Percentiles rank a stretch among this genome's conserved stretches.
Evolutionary conservation across 1,284 basidiomycete genomes (phyloP).

Genomic region (Sanghuangporus sanghuang): DNA sequence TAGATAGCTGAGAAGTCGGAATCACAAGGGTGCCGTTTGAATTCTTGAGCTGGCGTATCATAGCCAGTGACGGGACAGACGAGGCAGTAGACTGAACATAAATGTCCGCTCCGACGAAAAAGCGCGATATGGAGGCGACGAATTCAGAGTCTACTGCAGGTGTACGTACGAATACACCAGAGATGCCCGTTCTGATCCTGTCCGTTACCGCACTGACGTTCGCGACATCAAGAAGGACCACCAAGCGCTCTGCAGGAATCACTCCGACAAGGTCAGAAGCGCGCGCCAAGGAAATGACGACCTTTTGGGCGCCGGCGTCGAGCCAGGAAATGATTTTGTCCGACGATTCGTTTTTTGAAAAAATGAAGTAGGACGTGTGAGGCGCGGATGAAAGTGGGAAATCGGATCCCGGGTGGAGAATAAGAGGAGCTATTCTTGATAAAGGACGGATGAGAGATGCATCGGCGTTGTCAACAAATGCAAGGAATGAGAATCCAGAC

Average conservation of each 20-base stretch:
- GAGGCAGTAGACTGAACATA: slow-evolving; percentile 52
- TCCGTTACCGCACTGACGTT: slow-evolving; percentile 73
- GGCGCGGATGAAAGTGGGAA: slow-evolving; percentile 18
- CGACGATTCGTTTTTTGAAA: slow-evolving; percentile 49
- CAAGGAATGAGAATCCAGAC: slow-evolving; percentile 5
- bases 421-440: slow-evolving; percentile 11
- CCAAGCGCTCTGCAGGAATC: slow-evolving; percentile 68
- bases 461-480: slow-evolving; percentile 9
- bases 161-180: slow-evolving; percentile 74
- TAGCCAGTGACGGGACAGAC: slow-evolving; percentile 43
- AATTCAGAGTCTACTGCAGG: slow-evolving; percentile 61
- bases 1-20: slow-evolving; percentile 67
- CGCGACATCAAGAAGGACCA: slow-evolving; percentile 69
- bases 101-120: slow-evolving; percentile 61
- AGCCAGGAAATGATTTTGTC: slow-evolving; percentile 62
- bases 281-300: slow-evolving; percentile 64
- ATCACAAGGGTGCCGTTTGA: slow-evolving; percentile 69
- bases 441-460: slow-evolving; percentile 2
- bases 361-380: slow-evolving; percentile 41
- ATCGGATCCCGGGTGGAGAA: slow-evolving; percentile 4
- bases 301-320: slow-evolving; percentile 73
- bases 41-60: slow-evolving; percentile 49
- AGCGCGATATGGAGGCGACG: slow-evolving; percentile 67
- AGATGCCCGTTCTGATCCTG: slow-evolving; percentile 64
- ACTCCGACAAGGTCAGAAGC: slow-evolving; percentile 63